Evolutionary conservation across 345 rosid species (phyloP), one percentile per base, ranked within the genome.

Genomic region (Ceriops zippeliana): DNA sequence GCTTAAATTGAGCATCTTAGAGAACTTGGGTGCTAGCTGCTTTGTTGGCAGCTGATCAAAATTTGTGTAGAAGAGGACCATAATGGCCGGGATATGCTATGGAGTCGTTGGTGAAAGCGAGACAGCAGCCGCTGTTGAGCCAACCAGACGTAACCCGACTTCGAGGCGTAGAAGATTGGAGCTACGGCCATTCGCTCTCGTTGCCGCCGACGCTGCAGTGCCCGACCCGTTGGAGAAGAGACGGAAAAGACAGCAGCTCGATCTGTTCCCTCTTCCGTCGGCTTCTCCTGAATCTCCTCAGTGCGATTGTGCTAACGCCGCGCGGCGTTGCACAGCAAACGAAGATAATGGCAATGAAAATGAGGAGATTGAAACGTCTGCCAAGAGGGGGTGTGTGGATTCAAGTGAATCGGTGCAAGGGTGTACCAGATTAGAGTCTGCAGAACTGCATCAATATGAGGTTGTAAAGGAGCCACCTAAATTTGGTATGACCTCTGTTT

Each of bases 51-150:
- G 5, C 49, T 42, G 17, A 42, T 13, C 2, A 15, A 13, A 42
- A 42, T 3, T 42, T 1, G 5, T 13, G 49, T 42, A 42, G 17
- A 11, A 42, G 49, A 42, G 17, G 49, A 42, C 13, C 11, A 22
- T 24, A 56, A 89, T 88, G 97, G 97, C 95, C 47, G 91, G 92
- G 57, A 80, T 91, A 67, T 91, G 93, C 68, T 93, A 89, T 46
- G 96, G 89, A 52, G 82, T 91, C 38, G 89, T 83, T 54, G 85
- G 87, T 0, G 97, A 89, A 26, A 84, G 76, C 64, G 95, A 93
- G 75, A n/a, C 88, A 4, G 52, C 82, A 21, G 82, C 85, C 2
- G 26, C 90, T 2, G 83, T 70, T 15, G 91, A 89, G 72, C 77
- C 87, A 1, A 78, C 78, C 37, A 70, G 90, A 1, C 80, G 85